Evolutionary conservation across 495 filamentous ascomycete genomes (phyloP).

Genomic region (Daldinia bambusicola): DNA sequence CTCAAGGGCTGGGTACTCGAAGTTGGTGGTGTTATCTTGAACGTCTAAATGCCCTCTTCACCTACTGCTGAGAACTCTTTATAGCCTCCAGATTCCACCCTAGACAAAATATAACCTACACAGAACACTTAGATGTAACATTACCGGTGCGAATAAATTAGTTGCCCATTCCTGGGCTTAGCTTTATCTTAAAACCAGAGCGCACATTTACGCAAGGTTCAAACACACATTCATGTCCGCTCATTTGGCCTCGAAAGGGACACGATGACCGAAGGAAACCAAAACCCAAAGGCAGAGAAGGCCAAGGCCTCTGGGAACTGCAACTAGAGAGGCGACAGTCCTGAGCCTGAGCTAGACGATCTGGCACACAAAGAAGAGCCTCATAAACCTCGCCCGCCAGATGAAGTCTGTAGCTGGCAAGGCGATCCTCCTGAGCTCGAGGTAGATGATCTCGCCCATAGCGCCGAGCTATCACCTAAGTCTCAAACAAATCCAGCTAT

Average conservation of each 20-base stretch:
- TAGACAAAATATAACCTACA: conserved; percentile 28
- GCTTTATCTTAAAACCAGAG: conserved; percentile 3
- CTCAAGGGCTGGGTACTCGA: neutral
- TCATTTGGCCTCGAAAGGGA: conserved; percentile 31
- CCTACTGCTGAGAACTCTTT: conserved; percentile 8
- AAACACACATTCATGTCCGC: neutral
- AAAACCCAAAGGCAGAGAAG: conserved; percentile 20
- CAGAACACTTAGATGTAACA: conserved; percentile 36
- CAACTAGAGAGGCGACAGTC: conserved; percentile 36
- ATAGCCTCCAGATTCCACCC: conserved; percentile 6
- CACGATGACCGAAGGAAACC: conserved; percentile 32
- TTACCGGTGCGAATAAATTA: conserved; percentile 13
- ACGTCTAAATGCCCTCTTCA: conserved; percentile 3
- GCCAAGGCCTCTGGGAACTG: conserved; percentile 29
- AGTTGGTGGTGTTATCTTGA: neutral
- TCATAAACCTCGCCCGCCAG: conserved; percentile 7
- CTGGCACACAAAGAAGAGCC: conserved; percentile 17
- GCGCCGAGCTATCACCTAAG: conserved; percentile 23
- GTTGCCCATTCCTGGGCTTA: conserved; percentile 24
- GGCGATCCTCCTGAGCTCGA: conserved; percentile 46
- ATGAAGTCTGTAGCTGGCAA: conserved; percentile 38
- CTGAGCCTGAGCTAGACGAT: conserved; percentile 29
- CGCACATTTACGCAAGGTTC: neutral
- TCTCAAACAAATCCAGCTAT: conserved; percentile 16
- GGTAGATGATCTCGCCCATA: conserved; percentile 41